A percentile compares a stretch with the other conserved stretches of the same genome.
Evolutionary conservation across 1,139 yeast species (phyloP).

Genomic region (Yueomyces sp.): DNA sequence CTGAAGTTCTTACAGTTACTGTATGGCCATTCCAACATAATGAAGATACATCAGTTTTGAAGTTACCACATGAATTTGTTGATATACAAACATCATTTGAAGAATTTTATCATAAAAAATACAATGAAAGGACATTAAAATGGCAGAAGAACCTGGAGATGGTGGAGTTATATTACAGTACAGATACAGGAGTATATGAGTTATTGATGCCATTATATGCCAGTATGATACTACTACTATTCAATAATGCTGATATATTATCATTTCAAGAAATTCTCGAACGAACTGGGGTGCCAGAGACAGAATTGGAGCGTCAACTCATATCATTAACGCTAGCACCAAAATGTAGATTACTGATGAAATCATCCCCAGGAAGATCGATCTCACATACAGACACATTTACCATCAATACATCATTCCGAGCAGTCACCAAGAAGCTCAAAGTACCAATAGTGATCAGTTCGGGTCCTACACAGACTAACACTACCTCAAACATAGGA

Average conservation of each 20-base stretch:
- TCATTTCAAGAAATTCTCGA: conserved; percentile 52
- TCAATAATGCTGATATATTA: conserved; percentile 40
- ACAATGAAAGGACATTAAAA: conserved; percentile 58
- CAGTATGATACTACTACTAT: conserved; percentile 62
- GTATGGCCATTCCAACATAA: conserved; percentile 23
- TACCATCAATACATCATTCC: conserved; percentile 56
- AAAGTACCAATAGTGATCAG: conserved; percentile 59
- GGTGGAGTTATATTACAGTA: conserved; percentile 59
- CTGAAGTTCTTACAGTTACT: conserved; percentile 39
- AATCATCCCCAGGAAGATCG: conserved; percentile 65
- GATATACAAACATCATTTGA: conserved; percentile 32
- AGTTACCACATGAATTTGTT: conserved; percentile 38
- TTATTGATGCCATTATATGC: conserved; percentile 74
- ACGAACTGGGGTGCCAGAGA: conserved; percentile 58
- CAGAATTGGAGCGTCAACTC: conserved; percentile 63
- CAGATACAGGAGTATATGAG: conserved; percentile 60
- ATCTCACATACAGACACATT: conserved; percentile 55
- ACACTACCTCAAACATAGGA: neutral
- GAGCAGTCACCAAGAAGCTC: conserved; percentile 57
- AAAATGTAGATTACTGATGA: conserved; percentile 56
- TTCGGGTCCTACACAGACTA: neutral
- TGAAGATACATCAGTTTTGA: conserved; percentile 25
- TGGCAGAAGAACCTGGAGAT: conserved; percentile 86
- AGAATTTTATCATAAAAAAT: conserved; percentile 43
- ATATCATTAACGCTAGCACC: conserved; percentile 84